phyloP scores from a whole-genome alignment of 305 asterid species.

The Lippia alba region DNA sequence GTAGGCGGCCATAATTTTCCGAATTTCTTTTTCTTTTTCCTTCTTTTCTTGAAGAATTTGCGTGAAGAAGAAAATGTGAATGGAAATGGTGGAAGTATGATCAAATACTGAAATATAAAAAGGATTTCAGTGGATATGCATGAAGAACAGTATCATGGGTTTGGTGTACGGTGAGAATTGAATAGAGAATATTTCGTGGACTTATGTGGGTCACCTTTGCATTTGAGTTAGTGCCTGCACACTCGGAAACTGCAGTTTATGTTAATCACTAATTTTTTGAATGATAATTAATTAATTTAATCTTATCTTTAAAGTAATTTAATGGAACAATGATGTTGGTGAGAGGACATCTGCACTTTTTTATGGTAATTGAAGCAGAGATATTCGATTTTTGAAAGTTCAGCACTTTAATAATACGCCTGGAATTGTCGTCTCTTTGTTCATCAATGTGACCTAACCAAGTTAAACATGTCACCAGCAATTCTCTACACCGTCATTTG shows the following conservation, averaged over 20 bases:
- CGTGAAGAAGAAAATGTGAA: background rate
- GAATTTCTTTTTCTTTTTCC: constrained; percentile 36
- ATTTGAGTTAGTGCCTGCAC: background rate
- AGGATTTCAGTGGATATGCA: background rate
- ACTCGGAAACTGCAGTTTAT: background rate
- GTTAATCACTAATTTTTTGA: too few species aligned
- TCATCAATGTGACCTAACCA: too few species aligned
- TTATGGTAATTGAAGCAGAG: too few species aligned
- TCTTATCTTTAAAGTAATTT: too few species aligned
- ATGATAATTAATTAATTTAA: too few species aligned
- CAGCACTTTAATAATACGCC: too few species aligned
- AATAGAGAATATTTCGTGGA: background rate
- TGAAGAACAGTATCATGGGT: background rate
- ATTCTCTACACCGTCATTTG: too few species aligned
- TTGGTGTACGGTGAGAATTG: background rate
- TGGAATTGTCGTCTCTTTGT: too few species aligned
- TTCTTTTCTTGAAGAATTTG: background rate
- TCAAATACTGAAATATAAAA: background rate
- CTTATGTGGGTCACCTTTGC: background rate
- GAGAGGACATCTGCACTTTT: too few species aligned
- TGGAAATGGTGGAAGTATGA: background rate
- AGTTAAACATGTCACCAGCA: too few species aligned
- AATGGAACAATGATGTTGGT: too few species aligned
- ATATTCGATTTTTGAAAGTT: too few species aligned
- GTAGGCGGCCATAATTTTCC: constrained; percentile 44